These are phyloP conservation scores for Inga oerstediana DNA, from an alignment of 306 rosid genomes.

Conservation along the genomic window DNA sequence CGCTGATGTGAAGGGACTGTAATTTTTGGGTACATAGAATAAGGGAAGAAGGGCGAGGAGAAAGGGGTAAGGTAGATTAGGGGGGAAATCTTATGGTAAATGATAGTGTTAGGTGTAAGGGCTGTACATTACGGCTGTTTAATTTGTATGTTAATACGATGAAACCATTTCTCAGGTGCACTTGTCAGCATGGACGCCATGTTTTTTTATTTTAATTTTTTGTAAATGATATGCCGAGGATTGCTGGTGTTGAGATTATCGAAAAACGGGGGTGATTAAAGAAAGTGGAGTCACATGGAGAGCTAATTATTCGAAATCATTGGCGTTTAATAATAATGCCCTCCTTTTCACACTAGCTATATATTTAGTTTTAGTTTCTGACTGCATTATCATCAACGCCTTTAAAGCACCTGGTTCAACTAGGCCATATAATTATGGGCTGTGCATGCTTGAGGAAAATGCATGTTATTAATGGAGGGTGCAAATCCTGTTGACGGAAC, in stretches of 20 bases:
- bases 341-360: too few species aligned
- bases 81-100: background rate
- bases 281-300: conserved; percentile 32
- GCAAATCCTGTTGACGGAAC: too few species aligned
- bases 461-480: too few species aligned
- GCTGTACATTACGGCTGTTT: conserved; percentile 33
- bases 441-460: too few species aligned
- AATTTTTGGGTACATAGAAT: conserved; percentile 41
- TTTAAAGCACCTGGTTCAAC: too few species aligned
- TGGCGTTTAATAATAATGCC: background rate
- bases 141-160: conserved; percentile 23
- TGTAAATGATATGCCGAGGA: too few species aligned
- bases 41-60: conserved; percentile 38
- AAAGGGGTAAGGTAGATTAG: conserved; percentile 30
- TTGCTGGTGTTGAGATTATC: background rate
- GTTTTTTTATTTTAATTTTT: too few species aligned
- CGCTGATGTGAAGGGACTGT: too few species aligned
- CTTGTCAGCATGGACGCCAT: too few species aligned
- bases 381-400: too few species aligned
- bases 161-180: conserved; percentile 19
- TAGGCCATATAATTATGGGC: too few species aligned
- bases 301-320: conserved; percentile 38
- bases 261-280: conserved; percentile 33
- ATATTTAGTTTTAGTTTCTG: too few species aligned
- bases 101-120: background rate